phyloP scores from a whole-genome alignment of 1,284 basidiomycete genomes.

The Moniliophthora roreri region DNA sequence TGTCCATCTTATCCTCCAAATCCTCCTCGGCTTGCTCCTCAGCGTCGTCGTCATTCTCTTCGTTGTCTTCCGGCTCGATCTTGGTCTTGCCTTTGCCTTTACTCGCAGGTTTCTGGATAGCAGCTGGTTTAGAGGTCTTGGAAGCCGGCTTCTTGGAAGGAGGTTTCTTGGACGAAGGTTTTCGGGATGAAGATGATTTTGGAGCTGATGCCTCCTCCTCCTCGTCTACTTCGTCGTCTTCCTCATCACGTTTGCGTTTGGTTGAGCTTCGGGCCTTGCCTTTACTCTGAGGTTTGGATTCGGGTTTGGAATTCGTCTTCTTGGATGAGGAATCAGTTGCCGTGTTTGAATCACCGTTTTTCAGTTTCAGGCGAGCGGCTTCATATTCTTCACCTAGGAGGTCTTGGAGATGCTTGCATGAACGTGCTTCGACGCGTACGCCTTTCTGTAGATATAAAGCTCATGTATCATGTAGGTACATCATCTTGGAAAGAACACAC shows the following conservation, averaged over 20 bases:
- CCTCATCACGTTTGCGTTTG: conserved; percentile 3
- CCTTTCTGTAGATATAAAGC: conserved; percentile 31
- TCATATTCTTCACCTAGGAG: conserved; percentile 62
- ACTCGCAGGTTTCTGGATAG: neutral
- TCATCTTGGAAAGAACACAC: conserved; percentile 22
- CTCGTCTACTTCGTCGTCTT: conserved; percentile 1
- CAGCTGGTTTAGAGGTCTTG: conserved; percentile 8
- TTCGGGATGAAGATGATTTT: conserved; percentile 16
- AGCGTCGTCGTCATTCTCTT: conserved; percentile 15
- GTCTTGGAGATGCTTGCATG: conserved; percentile 60
- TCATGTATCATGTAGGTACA: neutral
- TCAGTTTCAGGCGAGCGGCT: conserved; percentile 44
- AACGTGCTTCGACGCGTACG: conserved; percentile 50
- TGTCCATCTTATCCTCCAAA: conserved; percentile 3
- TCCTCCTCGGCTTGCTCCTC: conserved; percentile 10
- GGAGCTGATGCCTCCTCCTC: conserved; percentile 12
- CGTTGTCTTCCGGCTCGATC: conserved; percentile 18
- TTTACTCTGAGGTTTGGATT: neutral
- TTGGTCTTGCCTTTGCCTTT: conserved; percentile 1
- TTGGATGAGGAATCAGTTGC: neutral
- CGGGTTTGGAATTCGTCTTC: neutral
- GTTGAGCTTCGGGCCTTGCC: neutral
- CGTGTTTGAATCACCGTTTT: conserved; percentile 29
- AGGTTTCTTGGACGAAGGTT: conserved; percentile 12
- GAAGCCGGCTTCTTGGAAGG: conserved; percentile 11